Percentiles rank a stretch among this genome's conserved stretches.
phyloP scores from a whole-genome alignment of 78 protist genomes.

The Anaeramoeba flamelloides region DNA sequence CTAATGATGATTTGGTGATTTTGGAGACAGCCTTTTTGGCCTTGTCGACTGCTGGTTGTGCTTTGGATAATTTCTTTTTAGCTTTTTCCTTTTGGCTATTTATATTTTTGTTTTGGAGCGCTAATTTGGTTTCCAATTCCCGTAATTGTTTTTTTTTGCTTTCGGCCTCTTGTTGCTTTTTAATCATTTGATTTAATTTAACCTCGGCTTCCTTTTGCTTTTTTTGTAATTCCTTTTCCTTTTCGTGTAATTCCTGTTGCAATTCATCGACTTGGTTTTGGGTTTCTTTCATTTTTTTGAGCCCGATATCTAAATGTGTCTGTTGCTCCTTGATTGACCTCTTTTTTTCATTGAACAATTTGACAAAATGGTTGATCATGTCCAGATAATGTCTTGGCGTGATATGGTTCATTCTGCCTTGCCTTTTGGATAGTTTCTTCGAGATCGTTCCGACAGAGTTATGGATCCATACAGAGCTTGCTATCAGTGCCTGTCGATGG shows the following conservation, averaged over 20 bases:
- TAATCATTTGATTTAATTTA: neutral
- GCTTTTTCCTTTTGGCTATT: neutral
- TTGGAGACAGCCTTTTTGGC: neutral
- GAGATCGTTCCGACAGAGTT: slow-evolving; percentile 36
- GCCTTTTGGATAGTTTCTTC: slow-evolving; percentile 21
- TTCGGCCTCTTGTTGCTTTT: neutral
- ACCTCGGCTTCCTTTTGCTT: neutral
- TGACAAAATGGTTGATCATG: slow-evolving; percentile 56
- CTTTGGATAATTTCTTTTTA: neutral
- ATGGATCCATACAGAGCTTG: slow-evolving; percentile 48
- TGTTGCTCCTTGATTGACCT: slow-evolving; percentile 66
- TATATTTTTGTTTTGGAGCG: too few species aligned
- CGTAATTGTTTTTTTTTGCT: neutral
- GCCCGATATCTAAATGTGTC: slow-evolving; percentile 70
- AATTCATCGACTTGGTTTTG: slow-evolving; percentile 48
- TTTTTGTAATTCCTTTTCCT: neutral
- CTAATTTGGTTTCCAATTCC: neutral
- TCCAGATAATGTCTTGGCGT: slow-evolving; percentile 90
- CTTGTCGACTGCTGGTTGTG: neutral
- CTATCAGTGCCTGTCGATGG: slow-evolving; percentile 47
- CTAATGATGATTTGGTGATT: neutral
- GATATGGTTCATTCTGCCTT: slow-evolving; percentile 59
- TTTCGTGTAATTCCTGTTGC: slow-evolving; percentile 19
- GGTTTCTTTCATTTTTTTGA: slow-evolving; percentile 55
- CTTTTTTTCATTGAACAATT: slow-evolving; percentile 55